A percentile compares a stretch with the other conserved stretches of the same genome.
These are phyloP conservation scores for Trichoderma koningii DNA, from an alignment of 2,329 filamentous ascomycete species.

Conservation along the genomic window DNA sequence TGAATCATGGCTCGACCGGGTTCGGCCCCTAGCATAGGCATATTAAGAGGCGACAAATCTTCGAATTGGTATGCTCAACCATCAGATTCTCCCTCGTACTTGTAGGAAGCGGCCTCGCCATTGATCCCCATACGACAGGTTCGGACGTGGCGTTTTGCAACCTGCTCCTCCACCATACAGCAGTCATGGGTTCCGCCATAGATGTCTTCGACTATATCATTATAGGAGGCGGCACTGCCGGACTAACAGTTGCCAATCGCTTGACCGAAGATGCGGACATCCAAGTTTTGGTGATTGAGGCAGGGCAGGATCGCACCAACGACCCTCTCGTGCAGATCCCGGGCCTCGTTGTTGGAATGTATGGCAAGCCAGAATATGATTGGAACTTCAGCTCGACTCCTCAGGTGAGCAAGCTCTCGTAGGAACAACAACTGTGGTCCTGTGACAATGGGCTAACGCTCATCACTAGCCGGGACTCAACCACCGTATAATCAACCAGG, in stretches of 20 bases:
- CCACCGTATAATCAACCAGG: conserved; percentile 30
- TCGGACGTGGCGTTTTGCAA: background rate
- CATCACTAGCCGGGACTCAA: conserved; percentile 18
- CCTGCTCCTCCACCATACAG: background rate
- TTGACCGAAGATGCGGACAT: conserved; percentile 33
- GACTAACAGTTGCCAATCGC: conserved; percentile 35
- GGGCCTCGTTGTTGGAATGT: conserved; percentile 29
- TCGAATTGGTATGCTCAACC: background rate
- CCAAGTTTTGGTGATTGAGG: conserved; percentile 36
- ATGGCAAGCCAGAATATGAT: conserved; percentile 31
- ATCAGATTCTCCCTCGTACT: background rate
- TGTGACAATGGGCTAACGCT: background rate
- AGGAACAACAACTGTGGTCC: background rate
- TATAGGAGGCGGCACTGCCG: conserved; percentile 36
- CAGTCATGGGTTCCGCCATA: conserved; percentile 9
- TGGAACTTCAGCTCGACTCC: conserved; percentile 33
- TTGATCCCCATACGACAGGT: background rate
- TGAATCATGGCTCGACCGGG: background rate
- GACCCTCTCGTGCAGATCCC: conserved; percentile 30
- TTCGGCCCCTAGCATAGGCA: background rate
- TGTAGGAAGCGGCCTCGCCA: background rate
- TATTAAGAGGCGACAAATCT: background rate
- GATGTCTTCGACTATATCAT: conserved; percentile 33
- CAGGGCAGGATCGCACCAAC: conserved; percentile 29
- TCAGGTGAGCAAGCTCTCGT: conserved; percentile 26